Evolutionary conservation across 176 grass and related monocot species (phyloP).

Genomic region (Elaeis guineensis): DNA sequence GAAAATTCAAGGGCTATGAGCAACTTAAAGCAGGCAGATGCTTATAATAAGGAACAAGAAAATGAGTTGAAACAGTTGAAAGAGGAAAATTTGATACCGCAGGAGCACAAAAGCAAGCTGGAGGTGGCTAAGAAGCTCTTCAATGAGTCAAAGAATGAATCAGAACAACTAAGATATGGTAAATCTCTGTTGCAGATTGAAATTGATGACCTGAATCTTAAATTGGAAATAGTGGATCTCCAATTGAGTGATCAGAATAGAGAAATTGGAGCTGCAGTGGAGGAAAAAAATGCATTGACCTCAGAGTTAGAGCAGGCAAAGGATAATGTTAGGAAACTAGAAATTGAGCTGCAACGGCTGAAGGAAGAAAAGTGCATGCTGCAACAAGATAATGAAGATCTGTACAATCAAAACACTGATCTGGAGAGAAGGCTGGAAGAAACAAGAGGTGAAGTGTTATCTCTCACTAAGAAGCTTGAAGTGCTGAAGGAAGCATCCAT

Average conservation of each 20-base stretch:
- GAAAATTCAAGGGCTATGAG: conserved; percentile 27
- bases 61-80: conserved; percentile 31
- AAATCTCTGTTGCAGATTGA: conserved; percentile 6
- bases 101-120: background rate
- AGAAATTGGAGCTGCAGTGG: conserved; percentile 15
- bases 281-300: conserved; percentile 30
- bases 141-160: background rate
- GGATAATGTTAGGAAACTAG: background rate
- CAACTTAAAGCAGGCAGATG: background rate
- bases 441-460: conserved; percentile 15
- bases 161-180: background rate
- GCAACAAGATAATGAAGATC: background rate
- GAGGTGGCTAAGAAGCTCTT: conserved; percentile 6
- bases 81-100: conserved; percentile 23
- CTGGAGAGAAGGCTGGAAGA: no score
- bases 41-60: conserved; percentile 23
- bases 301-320: conserved; percentile 27
- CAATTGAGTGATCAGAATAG: conserved; percentile 24
- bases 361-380: no score
- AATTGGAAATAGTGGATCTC: background rate
- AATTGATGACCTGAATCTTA: background rate
- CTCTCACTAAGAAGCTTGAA: conserved; percentile 21
- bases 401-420: no score
- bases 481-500: conserved; percentile 22
- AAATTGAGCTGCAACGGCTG: no score